Evolutionary conservation across 2,329 filamentous ascomycete genomes (phyloP).

Genomic region (Neoscytalidium dimidiatum): DNA sequence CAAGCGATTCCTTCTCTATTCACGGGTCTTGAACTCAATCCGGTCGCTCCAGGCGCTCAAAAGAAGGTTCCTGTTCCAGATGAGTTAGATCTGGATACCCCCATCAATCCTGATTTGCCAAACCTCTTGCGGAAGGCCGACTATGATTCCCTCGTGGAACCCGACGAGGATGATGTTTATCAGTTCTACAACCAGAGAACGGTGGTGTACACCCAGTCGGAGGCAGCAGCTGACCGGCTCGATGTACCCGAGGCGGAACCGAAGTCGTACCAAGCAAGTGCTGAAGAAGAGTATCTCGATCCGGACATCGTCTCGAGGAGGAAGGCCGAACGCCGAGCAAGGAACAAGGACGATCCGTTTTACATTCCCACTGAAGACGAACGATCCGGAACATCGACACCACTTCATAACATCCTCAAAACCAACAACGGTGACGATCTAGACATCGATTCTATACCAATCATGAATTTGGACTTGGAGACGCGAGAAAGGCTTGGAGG

Average conservation of each 20-base stretch:
- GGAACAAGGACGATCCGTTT: conserved; percentile 91
- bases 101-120: conserved; percentile 76
- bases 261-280: conserved; percentile 48
- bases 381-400: conserved; percentile 66
- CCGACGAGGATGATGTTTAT: conserved; percentile 47
- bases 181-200: conserved; percentile 49
- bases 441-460: conserved; percentile 92
- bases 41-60: conserved; percentile 81
- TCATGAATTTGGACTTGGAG: conserved; percentile 86
- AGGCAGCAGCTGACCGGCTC: conserved; percentile 46
- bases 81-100: conserved; percentile 74
- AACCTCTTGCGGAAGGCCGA: conserved; percentile 62
- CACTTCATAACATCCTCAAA: conserved; percentile 72
- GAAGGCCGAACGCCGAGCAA: conserved; percentile 74
- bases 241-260: conserved; percentile 39
- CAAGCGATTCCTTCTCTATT: conserved; percentile 91
- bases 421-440: conserved; percentile 72
- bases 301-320: conserved; percentile 72
- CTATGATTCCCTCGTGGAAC: conserved; percentile 42
- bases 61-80: conserved; percentile 79
- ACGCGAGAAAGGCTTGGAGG: conserved; percentile 21
- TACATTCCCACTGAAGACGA: conserved; percentile 68
- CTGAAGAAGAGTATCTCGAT: conserved; percentile 61
- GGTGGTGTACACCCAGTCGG: conserved; percentile 27
- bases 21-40: conserved; percentile 83